Evolutionary conservation across 768 basidiomycete genomes (phyloP), one percentile per base, ranked within the genome.

Genomic region (Xerocomus potaroensis): DNA sequence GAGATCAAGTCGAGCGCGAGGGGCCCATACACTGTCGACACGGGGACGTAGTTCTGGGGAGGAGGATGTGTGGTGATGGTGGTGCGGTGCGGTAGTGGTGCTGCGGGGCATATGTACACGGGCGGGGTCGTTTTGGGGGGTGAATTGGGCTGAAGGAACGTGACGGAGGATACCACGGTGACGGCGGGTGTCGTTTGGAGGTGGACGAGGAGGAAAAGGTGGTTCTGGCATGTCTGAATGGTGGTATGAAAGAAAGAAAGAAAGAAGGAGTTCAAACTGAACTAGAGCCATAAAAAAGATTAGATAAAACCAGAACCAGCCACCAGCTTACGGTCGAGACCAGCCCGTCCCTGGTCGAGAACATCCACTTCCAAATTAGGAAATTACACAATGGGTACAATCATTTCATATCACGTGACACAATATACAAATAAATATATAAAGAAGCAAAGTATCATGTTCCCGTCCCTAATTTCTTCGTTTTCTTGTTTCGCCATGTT

Each of bases 21-120:
- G 63, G 9, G 52, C 48, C 56, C 56, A 57, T 35, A 55, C 27
- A 48, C 40, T 57, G 38, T 59, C 60, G 8, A 30, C 41, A 37
- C 47, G 58, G 32, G 58, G 55, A 35, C 53, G 51, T 34, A 51
- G 49, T 34, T 57, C 55, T 22, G 54, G 64, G 0, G 64, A 62
- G 46, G 59, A 57, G 12, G 54, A 50, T 10, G 55, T 63, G n/a
- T 57, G 50, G 24, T 60, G 50, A 22, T 61, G 54, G n/a, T 53
- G 48, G 34, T 47, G 41, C 4, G 52, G 27, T 6, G 47, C 41
- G 18, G 51, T 2, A 26, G 50, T 42, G 24, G 38, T 45, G 38
- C 32, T 48, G 35, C 49, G 61, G 26, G 49, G 33, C 9, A 43
- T 40, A n/a, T n/a, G n/a, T n/a, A n/a, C n/a, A n/a, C n/a, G 18